Base-by-base conservation (phyloP, 2,329 filamentous ascomycete genomes). In the Colletotrichum falcatum region DNA sequence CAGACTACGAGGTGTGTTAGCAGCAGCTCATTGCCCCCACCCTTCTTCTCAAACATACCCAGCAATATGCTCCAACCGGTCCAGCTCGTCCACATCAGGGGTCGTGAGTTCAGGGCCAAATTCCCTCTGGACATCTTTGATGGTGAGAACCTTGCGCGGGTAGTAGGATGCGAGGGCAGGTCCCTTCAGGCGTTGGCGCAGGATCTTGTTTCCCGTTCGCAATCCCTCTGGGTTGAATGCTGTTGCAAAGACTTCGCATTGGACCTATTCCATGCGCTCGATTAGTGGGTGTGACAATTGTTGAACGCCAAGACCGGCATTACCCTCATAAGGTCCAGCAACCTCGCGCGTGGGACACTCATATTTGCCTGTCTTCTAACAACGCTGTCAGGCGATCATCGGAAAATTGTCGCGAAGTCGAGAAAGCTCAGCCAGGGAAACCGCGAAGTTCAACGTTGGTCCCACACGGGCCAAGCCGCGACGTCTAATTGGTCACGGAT, bases 231-330 rank as follows among this genome's bases (percentile, higher is more conserved):
- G 96, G 83, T 99, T 99, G 86, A 91, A 98, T 63, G 91, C 95
- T 61, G 92, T 93, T 77, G 91, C 91, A 86, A 98, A 99, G 84
- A 98, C 89, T 80, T 91, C 90, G 87, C 94, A 97, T 91, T 95
- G 94, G 78, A 89, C 88, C 95, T 98, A 76, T 49, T 75, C 14
- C 54, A 5, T 26, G 39, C n/a, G 9, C 5, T 56, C 14, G 18
- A 8, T 56, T 14, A 16, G 14, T 12, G 8, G 2, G 7, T 23
- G 18, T 2, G 18, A 28, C 60, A 3, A 23, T 1, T n/a, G n/a
- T 37, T 3, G 0, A 20, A 4, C 0, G 4, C 8, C 14, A 2
- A 11, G 14, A 16, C 14, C 2, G 33, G 4, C 46, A 75, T 55
- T 82, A 94, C 94, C 91, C 94, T 94, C 85, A 95, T 89, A 73